phyloP scores from a whole-genome alignment of 768 basidiomycete species.

The Suillus lakei region DNA sequence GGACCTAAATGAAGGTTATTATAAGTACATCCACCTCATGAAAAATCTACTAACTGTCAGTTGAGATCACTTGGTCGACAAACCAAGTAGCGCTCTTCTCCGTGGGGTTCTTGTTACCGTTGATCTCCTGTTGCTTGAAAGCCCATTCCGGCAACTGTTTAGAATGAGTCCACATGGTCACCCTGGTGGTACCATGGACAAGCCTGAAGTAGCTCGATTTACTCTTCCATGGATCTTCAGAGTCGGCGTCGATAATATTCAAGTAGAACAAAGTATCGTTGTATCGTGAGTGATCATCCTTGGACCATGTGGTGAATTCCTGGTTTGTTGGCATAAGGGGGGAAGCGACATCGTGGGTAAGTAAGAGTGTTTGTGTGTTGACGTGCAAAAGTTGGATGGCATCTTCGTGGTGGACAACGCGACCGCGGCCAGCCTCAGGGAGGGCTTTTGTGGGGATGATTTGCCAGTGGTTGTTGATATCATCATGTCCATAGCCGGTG shows the following conservation, averaged over 20 bases:
- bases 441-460: slow-evolving; percentile 94
- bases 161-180: slow-evolving; percentile 92
- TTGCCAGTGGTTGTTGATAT: slow-evolving; percentile 96
- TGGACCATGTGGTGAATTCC: slow-evolving; percentile 93
- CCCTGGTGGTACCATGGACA: slow-evolving; percentile 86
- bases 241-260: slow-evolving; percentile 69
- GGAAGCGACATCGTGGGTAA: slow-evolving; percentile 98
- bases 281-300: slow-evolving; percentile 74
- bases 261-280: slow-evolving; percentile 92
- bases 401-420: slow-evolving; percentile 90
- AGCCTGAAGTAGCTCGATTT: slow-evolving; percentile 94
- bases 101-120: slow-evolving; percentile 90
- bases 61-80: slow-evolving; percentile 79
- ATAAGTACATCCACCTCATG: background rate
- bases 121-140: slow-evolving; percentile 96
- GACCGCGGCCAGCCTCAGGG: slow-evolving; percentile 91
- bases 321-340: slow-evolving; percentile 98
- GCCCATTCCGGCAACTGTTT: slow-evolving; percentile 94
- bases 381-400: slow-evolving; percentile 88
- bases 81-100: slow-evolving; percentile 91
- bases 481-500: slow-evolving; percentile 92
- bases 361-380: slow-evolving; percentile 77
- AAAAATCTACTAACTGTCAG: slow-evolving; percentile 61
- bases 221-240: slow-evolving; percentile 88
- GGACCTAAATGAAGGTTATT: slow-evolving; percentile 42